Conservation (phyloP, 371 early-diverging fungal species). For the Encephalitozoon hellem region DNA sequence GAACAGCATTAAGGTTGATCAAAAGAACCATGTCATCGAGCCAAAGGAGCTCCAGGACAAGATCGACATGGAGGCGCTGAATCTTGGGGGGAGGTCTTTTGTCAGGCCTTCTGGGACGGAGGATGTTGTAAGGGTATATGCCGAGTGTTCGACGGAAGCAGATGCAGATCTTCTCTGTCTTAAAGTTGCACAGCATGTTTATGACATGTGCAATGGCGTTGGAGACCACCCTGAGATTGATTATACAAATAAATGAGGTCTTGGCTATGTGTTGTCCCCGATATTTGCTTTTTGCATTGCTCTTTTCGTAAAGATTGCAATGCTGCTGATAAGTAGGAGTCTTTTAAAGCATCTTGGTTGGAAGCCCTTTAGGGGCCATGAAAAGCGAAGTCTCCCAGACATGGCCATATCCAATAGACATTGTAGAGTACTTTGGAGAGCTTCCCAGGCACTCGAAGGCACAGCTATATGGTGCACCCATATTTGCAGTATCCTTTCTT, state of each 20-base stretch:
- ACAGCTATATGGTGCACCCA: neutral
- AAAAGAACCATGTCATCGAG: conserved; percentile 75
- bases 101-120: conserved; percentile 94
- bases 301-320: too few relatives aligned
- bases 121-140: conserved; percentile 92
- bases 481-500: conserved; percentile 31
- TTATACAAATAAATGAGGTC: conserved; percentile 30
- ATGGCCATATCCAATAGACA: neutral
- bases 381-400: neutral
- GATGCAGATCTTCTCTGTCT: conserved; percentile 37
- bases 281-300: too few relatives aligned
- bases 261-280: neutral
- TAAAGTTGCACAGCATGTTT: conserved; percentile 42
- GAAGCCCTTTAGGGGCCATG: neutral
- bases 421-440: neutral
- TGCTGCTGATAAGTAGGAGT: too few relatives aligned
- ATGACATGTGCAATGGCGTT: conserved; percentile 48
- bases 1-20: conserved; percentile 65
- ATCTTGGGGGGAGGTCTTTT: conserved; percentile 35
- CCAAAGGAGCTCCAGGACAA: conserved; percentile 77
- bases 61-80: conserved; percentile 72
- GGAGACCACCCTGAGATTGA: conserved; percentile 49
- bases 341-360: neutral
- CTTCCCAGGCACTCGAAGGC: neutral
- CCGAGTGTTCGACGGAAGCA: conserved; percentile 58